A percentile compares a stretch with the other conserved stretches of the same genome.
phyloP scores from a whole-genome alignment of 768 basidiomycete species.

The Panaeolus cyanescens region DNA sequence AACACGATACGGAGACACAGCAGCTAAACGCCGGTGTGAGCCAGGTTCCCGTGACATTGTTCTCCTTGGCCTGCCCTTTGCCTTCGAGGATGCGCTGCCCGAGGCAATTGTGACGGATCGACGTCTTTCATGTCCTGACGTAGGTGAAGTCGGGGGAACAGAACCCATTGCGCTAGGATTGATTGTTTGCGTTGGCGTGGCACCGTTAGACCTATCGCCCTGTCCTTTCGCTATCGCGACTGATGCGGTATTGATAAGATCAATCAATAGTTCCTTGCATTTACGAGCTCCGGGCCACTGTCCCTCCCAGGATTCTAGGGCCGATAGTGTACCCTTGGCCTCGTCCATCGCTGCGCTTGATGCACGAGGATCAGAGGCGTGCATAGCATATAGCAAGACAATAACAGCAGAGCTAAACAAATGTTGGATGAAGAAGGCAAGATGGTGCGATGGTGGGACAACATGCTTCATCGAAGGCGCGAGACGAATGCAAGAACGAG shows the following conservation, averaged over 20 bases:
- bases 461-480: constrained; percentile 84
- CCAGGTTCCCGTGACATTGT: constrained; percentile 63
- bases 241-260: constrained; percentile 67
- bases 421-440: constrained; percentile 89
- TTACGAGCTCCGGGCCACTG: constrained; percentile 88
- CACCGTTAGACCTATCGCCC: constrained; percentile 21
- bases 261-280: constrained; percentile 78
- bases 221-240: constrained; percentile 58
- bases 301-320: constrained; percentile 81
- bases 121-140: constrained; percentile 50
- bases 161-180: constrained; percentile 13
- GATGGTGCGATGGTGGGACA: constrained; percentile 83
- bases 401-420: constrained; percentile 89
- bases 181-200: constrained; percentile 22
- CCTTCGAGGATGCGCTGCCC: constrained; percentile 34
- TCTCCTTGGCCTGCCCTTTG: constrained; percentile 54
- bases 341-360: constrained; percentile 81
- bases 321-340: constrained; percentile 68
- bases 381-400: constrained; percentile 85
- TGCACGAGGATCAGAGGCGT: constrained; percentile 64
- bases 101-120: constrained; percentile 56
- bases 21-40: constrained; percentile 53
- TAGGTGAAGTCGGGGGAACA: constrained; percentile 12
- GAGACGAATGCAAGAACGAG: constrained; percentile 82
- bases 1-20: constrained; percentile 65